Evolutionary conservation across 192 early-diverging fungal species (phyloP).

Genomic region (Dissophora ornata): DNA sequence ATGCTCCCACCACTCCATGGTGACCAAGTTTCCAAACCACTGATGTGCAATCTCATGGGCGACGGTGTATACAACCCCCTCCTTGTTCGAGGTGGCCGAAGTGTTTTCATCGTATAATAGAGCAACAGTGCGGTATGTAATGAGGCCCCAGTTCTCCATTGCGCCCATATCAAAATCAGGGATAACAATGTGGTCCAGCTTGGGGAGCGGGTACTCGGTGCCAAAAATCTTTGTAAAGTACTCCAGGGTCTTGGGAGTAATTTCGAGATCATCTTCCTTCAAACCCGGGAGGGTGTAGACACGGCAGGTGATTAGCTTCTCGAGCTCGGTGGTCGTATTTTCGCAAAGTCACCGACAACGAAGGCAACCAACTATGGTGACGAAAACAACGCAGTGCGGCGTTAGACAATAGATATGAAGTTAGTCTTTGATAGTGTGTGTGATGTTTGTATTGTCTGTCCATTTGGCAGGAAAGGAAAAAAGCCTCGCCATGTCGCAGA

Average conservation of each 20-base stretch:
- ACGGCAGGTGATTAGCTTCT: slow-evolving; percentile 80
- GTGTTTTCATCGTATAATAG: slow-evolving; percentile 86
- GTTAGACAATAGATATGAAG: too few relatives aligned
- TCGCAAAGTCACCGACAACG: slow-evolving; percentile 93
- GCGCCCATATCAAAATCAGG: slow-evolving; percentile 88
- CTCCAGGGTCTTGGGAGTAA: slow-evolving; percentile 83
- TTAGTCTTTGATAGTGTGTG: too few relatives aligned
- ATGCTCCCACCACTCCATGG: slow-evolving; percentile 94
- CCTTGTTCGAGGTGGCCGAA: slow-evolving; percentile 78
- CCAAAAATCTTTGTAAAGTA: slow-evolving; percentile 91
- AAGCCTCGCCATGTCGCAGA: too few relatives aligned
- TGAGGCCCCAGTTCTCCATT: slow-evolving; percentile 99
- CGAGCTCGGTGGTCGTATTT: slow-evolving; percentile 65
- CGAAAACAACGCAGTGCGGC: too few relatives aligned
- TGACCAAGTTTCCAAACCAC: slow-evolving; percentile 97
- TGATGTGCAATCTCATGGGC: slow-evolving; percentile 89
- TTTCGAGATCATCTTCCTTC: slow-evolving; percentile 82
- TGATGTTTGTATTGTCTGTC: too few relatives aligned
- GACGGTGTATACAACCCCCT: slow-evolving; percentile 87
- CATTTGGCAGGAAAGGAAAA: too few relatives aligned
- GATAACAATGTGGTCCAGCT: slow-evolving; percentile 89
- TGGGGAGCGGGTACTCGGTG: slow-evolving; percentile 90
- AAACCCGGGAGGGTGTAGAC: slow-evolving; percentile 88
- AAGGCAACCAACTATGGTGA: slow-evolving; percentile 76
- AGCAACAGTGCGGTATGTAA: slow-evolving; percentile 89